These are phyloP conservation scores for Xylaria acuta DNA, from an alignment of 495 filamentous ascomycete genomes.

Conservation along the genomic window DNA sequence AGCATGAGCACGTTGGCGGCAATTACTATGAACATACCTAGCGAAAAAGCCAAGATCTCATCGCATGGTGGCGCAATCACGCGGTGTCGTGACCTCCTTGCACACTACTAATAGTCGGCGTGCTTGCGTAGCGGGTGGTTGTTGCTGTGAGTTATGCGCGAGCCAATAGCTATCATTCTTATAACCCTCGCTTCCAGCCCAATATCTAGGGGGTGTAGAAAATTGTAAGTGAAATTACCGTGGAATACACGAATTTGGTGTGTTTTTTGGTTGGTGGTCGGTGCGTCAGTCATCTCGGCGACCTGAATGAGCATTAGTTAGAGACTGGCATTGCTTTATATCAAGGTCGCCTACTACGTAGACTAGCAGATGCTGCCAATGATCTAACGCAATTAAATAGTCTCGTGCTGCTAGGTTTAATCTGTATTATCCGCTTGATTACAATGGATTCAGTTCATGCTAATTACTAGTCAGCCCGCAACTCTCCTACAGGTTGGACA, in stretches of 20 bases:
- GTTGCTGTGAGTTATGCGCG: neutral
- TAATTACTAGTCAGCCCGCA: too few relatives aligned
- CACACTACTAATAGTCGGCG: neutral
- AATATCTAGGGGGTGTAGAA: neutral
- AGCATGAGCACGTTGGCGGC: neutral
- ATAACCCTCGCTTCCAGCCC: neutral
- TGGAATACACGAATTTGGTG: neutral
- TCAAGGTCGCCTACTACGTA: neutral
- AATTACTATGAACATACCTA: conserved; percentile 5
- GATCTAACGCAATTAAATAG: neutral
- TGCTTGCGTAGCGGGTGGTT: neutral
- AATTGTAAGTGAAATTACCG: neutral
- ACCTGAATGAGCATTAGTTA: neutral
- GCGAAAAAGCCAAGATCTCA: neutral
- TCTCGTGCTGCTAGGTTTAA: neutral
- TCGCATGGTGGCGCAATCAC: neutral
- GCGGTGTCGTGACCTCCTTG: neutral
- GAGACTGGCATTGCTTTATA: neutral
- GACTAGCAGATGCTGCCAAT: neutral
- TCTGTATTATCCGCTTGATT: neutral
- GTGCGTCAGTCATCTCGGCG: neutral
- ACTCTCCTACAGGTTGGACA: neutral
- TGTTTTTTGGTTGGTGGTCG: neutral
- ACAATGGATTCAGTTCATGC: neutral
- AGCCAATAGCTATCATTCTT: neutral